Evolutionary conservation across 352 stramenopile genomes (phyloP).

Genomic region (Thalassiosira oceanica): DNA sequence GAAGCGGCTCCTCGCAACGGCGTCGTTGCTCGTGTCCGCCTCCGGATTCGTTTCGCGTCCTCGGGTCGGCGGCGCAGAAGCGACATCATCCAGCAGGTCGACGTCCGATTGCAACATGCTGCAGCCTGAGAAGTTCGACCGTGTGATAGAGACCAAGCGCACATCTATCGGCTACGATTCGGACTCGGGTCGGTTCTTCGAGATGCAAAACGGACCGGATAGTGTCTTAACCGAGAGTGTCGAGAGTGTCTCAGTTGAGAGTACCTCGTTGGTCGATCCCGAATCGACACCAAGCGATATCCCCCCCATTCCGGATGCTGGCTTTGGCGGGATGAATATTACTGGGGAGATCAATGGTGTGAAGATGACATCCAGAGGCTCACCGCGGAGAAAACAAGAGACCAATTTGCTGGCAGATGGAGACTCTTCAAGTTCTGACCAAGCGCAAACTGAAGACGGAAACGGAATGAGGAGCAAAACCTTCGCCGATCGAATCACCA

Average conservation of each 20-base stretch:
- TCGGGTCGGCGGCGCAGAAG: no score
- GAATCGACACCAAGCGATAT: slow-evolving; percentile 18
- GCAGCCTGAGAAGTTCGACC: slow-evolving; percentile 38
- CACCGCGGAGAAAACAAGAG: neutral
- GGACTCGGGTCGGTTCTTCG: slow-evolving; percentile 36
- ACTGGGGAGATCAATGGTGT: slow-evolving; percentile 48
- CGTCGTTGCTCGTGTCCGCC: no score
- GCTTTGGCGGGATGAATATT: slow-evolving; percentile 42
- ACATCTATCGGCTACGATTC: slow-evolving; percentile 37
- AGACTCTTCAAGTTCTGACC: no score
- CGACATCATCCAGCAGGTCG: no score
- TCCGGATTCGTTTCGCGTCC: no score
- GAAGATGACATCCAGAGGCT: slow-evolving; percentile 31
- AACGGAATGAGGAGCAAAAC: slow-evolving; percentile 14
- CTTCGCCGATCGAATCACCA: slow-evolving; percentile 54
- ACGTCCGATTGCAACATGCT: no score
- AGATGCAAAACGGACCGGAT: slow-evolving; percentile 8
- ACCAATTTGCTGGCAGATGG: neutral
- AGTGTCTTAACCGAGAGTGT: neutral
- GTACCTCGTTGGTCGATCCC: neutral
- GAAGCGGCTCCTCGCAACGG: no score
- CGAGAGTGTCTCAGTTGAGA: neutral
- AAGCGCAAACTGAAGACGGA: neutral
- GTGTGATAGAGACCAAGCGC: slow-evolving; percentile 21
- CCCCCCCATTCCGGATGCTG: slow-evolving; percentile 28